These are phyloP conservation scores for Monilinia laxa DNA, from an alignment of 2,329 filamentous ascomycete species.

Conservation along the genomic window DNA sequence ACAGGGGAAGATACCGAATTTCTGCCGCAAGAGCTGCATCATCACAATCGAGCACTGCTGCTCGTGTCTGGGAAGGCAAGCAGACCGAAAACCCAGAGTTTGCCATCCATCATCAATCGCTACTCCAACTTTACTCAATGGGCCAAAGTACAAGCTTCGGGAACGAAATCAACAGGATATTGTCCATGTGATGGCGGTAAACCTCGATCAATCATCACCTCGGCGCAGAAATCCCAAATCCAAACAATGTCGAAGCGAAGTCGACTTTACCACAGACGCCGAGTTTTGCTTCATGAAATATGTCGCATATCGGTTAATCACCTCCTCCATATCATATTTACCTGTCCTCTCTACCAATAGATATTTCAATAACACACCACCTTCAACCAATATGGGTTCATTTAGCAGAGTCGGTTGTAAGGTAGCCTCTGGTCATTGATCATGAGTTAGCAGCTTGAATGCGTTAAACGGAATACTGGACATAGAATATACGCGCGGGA, in stretches of 20 bases:
- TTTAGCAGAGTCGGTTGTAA: neutral
- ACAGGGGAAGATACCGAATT: neutral
- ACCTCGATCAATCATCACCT: neutral
- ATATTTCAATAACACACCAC: neutral
- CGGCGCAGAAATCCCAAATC: neutral
- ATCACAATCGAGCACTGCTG: neutral
- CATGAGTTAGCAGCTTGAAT: neutral
- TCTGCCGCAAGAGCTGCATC: neutral
- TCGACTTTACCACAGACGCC: neutral
- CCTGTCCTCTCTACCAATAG: neutral
- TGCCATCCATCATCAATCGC: neutral
- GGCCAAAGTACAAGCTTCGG: neutral
- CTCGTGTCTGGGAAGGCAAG: neutral
- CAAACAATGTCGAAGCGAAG: neutral
- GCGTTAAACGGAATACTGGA: neutral
- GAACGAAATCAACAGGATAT: neutral
- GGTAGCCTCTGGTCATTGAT: neutral
- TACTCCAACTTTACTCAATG: neutral
- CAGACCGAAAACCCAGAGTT: neutral
- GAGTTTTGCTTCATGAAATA: neutral
- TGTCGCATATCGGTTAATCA: neutral
- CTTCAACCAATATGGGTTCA: neutral
- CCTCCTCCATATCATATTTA: neutral
- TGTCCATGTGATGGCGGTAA: neutral
- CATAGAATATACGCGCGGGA: neutral